Evolutionary conservation across 768 basidiomycete genomes (phyloP).

Genomic region (Lactarius hatsudake): DNA sequence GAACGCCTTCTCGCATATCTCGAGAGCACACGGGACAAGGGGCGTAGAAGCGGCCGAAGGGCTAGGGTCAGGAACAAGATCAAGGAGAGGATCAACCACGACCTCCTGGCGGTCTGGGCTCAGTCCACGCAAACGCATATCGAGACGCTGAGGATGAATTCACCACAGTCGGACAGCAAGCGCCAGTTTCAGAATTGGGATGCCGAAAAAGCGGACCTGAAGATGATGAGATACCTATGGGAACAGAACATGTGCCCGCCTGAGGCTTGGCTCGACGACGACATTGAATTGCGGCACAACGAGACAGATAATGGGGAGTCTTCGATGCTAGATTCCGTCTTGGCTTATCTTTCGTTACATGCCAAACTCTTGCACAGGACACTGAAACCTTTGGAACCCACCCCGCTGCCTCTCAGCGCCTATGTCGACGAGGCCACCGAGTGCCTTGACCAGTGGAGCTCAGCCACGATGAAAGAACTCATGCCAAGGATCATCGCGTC

Average conservation of each 20-base stretch:
- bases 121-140: constrained; percentile 3
- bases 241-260: background rate
- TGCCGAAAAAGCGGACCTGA: background rate
- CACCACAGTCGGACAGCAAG: background rate
- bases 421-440: constrained; percentile 1
- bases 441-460: constrained; percentile 11
- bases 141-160: constrained; percentile 2
- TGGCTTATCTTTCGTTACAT: constrained; percentile 3
- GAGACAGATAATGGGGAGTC: constrained; percentile 1
- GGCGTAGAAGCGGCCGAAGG: background rate
- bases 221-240: constrained; percentile 1
- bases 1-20: constrained; percentile 3
- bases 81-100: background rate
- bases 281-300: background rate
- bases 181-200: background rate
- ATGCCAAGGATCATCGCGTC: constrained; percentile 2
- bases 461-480: background rate
- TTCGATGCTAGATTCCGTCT: background rate
- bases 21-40: background rate
- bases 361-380: constrained; percentile 4
- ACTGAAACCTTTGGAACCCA: background rate
- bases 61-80: background rate
- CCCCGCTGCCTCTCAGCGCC: background rate
- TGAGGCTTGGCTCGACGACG: background rate
- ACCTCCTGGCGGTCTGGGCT: constrained; percentile 6